A percentile compares a stretch with the other conserved stretches of the same genome.
Conservation (phyloP, 169 alveolate species). For the Perkinsus marinus region DNA sequence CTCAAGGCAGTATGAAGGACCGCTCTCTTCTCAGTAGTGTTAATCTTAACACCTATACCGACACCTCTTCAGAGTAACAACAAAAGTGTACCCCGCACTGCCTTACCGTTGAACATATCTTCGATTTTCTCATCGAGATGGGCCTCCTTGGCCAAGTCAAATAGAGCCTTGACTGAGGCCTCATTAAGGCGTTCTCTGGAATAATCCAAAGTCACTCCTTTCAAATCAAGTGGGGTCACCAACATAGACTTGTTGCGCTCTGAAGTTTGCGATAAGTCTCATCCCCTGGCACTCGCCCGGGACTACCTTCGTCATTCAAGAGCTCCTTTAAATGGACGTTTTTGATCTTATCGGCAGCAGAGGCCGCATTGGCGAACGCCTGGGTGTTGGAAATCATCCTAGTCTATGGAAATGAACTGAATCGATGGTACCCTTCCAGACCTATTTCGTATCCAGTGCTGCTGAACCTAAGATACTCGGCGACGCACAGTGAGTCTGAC, state of each 20-base stretch:
- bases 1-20: conserved; percentile 93
- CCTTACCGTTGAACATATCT: conserved; percentile 16
- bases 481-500: neutral
- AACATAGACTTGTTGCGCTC: neutral
- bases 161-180: neutral
- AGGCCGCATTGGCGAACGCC: neutral
- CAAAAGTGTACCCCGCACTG: neutral
- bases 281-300: neutral
- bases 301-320: neutral
- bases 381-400: neutral
- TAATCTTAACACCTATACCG: conserved; percentile 74
- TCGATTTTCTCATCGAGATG: neutral
- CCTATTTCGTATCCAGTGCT: neutral
- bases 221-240: neutral
- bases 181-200: neutral
- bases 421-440: neutral
- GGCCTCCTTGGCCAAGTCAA: neutral
- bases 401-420: neutral
- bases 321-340: neutral
- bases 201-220: neutral
- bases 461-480: neutral
- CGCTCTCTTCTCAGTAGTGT: conserved; percentile 86
- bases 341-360: neutral
- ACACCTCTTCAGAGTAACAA: neutral
- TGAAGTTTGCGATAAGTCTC: neutral